Evolutionary conservation across 1,139 yeast species (phyloP).

Genomic region (Pichia sp.): DNA sequence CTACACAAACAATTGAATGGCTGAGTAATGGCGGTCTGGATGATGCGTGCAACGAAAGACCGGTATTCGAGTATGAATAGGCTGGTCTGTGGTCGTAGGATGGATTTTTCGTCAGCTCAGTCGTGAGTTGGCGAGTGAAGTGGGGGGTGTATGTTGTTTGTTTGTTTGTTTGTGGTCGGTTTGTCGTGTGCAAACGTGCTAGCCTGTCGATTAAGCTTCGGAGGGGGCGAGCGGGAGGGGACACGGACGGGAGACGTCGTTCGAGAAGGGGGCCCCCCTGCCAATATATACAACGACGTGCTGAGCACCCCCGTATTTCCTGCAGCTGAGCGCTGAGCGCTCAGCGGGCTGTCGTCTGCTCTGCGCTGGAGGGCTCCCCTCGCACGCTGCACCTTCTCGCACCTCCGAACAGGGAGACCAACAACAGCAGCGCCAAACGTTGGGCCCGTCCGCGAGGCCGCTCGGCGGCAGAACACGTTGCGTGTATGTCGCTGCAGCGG

Average conservation of each 20-base stretch:
- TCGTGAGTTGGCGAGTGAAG: background rate
- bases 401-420: background rate
- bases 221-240: background rate
- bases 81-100: background rate
- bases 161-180: slow-evolving; percentile 7
- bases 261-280: background rate
- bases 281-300: background rate
- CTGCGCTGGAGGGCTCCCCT: too few relatives aligned
- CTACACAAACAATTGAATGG: background rate
- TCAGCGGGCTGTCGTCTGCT: too few relatives aligned
- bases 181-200: slow-evolving; percentile 11
- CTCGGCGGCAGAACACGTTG: too few relatives aligned
- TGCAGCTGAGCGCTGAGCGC: too few relatives aligned
- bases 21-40: background rate
- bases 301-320: too few relatives aligned
- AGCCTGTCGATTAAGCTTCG: background rate
- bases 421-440: background rate
- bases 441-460: background rate
- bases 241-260: too few relatives aligned
- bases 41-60: background rate
- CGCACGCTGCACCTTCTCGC: background rate
- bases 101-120: background rate
- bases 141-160: slow-evolving; percentile 3
- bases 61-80: background rate
- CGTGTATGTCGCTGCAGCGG: too few relatives aligned